Evolutionary conservation across 2,329 filamentous ascomycete species (phyloP), one percentile per base, ranked within the genome.

Genomic region (Cladosporium sp.): DNA sequence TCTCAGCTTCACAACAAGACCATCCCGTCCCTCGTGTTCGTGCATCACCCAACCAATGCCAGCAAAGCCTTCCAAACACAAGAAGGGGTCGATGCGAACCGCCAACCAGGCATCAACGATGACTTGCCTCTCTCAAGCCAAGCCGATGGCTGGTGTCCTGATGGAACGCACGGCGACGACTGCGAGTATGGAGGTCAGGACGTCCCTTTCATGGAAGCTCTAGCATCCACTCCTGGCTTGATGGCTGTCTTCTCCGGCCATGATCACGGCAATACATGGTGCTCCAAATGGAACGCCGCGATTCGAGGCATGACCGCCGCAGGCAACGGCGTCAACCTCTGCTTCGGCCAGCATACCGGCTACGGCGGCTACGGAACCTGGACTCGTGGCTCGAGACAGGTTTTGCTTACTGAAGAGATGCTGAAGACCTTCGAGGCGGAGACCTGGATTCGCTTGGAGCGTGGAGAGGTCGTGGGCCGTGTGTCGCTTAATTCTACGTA

Each of bases 241-340:
- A 81, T 87, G 53, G 86, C 79, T 0, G 70, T 89, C 5, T 89
- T 90, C 74, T 83, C 82, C 5, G 89, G 88, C 0, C 89, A 92
- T 67, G 88, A 91, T 68, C 89, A 65, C 34, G 75, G 75, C 6
- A 71, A 75, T 51, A 72, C 69, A 2, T 77, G 75, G 75, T 76
- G 75, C 64, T 74, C 71, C 65, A 73, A 71, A 30, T 77, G 75
- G 75, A 61, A 73, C 36, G 26, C 30, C 3, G 61, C 63, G 10
- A 60, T 76, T 0, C 70, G 71, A 2, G 73, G 73, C 16, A 74
- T 75, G 72, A 67, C 61, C 8, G 57, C 74, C 21, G 60, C 51
- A 18, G 74, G 75, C n/a, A 74, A 72, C 36, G 75, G 75, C 0
- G 23, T 76, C 28, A 70, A 76, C 48, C 63, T 77, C 6, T 77